A percentile compares a stretch with the other conserved stretches of the same genome.
phyloP scores from a whole-genome alignment of 805 yeast species.

The Kodamaea laetipori region DNA sequence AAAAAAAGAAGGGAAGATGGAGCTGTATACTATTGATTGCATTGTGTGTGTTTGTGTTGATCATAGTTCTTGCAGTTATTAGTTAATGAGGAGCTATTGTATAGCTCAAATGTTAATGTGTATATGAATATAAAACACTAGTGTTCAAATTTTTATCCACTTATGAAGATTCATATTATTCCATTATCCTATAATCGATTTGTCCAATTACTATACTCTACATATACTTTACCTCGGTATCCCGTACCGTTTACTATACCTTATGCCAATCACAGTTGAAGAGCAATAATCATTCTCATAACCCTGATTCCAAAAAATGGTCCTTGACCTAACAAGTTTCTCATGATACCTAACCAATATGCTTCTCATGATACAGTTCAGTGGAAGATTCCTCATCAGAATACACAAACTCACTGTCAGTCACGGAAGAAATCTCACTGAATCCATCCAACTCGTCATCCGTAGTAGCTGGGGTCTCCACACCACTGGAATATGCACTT shows the following conservation, averaged over 20 bases:
- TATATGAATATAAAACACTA: no score
- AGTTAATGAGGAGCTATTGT: no score
- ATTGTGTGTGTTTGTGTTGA: constrained; percentile 56
- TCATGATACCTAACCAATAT: constrained; percentile 1
- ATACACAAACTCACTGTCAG: constrained; percentile 2
- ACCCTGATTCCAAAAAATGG: no score
- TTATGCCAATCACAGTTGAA: no score
- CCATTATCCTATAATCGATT: no score
- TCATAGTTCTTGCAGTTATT: constrained; percentile 57
- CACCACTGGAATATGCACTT: constrained; percentile 6
- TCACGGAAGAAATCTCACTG: constrained; percentile 6
- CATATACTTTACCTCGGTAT: constrained; percentile 1
- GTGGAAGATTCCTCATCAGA: constrained; percentile 4
- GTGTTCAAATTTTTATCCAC: no score
- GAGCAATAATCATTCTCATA: no score
- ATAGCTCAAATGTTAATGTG: no score
- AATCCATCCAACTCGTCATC: constrained; percentile 10
- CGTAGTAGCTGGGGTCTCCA: constrained; percentile 12
- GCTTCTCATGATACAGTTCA: constrained; percentile 1
- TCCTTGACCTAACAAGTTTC: no score
- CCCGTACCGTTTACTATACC: no score
- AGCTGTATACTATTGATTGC: constrained; percentile 65
- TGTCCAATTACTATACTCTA: background rate
- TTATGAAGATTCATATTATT: no score
- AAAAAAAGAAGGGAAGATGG: constrained; percentile 70